Evolutionary conservation across 2,329 filamentous ascomycete species (phyloP).

Genomic region (Pseudodiploospora longispora): DNA sequence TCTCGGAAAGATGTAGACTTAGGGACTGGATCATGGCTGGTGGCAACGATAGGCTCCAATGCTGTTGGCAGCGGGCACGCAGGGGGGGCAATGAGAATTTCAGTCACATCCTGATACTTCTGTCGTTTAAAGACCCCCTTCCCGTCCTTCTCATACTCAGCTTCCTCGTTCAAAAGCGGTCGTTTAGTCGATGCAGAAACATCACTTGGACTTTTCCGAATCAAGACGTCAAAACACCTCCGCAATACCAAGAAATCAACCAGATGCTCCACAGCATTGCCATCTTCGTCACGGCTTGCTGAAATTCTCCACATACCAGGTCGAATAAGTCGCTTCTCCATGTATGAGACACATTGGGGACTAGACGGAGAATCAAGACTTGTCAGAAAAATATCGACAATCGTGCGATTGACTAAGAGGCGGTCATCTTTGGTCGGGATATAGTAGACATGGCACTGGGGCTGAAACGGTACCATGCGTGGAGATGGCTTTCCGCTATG

Average conservation of each 20-base stretch:
- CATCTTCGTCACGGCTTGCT: not conserved
- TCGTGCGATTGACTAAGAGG: not conserved
- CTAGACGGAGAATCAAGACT: not conserved
- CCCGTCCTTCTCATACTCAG: not conserved
- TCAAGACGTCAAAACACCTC: constrained; percentile 1
- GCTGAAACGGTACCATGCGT: not conserved
- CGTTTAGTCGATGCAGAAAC: not conserved
- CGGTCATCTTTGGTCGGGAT: constrained; percentile 1
- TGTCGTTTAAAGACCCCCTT: not conserved
- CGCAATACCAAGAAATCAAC: not conserved
- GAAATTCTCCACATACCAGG: constrained; percentile 5
- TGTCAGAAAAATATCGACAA: not conserved
- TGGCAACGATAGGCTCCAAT: not conserved
- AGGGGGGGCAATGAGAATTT: not conserved
- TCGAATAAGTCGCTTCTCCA: not conserved
- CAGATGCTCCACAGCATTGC: not conserved
- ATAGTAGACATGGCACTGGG: not conserved
- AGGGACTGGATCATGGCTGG: not conserved
- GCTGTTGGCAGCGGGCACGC: not conserved
- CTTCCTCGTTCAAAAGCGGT: not conserved
- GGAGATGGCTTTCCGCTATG: not conserved
- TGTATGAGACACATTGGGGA: not conserved
- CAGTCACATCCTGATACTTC: not conserved
- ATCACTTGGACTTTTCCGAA: not conserved
- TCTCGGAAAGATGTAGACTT: not conserved